These are phyloP conservation scores for Ganoderma meredithae DNA, from an alignment of 1,284 basidiomycete genomes.

Conservation along the genomic window DNA sequence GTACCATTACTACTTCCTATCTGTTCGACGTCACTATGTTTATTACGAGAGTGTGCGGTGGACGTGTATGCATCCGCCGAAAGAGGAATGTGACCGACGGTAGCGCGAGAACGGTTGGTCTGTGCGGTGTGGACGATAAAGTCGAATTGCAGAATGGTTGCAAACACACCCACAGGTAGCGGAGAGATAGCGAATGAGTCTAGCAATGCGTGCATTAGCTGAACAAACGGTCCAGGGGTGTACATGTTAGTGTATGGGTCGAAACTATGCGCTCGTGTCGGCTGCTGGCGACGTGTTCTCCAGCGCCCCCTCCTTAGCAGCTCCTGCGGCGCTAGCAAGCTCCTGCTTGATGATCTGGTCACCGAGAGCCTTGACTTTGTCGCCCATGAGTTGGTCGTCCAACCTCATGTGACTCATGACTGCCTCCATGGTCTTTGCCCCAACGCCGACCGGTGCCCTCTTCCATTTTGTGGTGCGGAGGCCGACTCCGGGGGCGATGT, in stretches of 20 bases:
- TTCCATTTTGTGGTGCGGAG: conserved; percentile 86
- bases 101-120: not conserved
- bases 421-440: conserved; percentile 52
- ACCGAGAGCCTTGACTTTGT: conserved; percentile 47
- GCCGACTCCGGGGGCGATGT: conserved; percentile 88
- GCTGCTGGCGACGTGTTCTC: conserved; percentile 3
- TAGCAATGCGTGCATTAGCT: not conserved
- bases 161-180: not conserved
- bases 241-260: not conserved
- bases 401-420: conserved; percentile 42
- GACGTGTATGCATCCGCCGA: not conserved
- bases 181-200: not conserved
- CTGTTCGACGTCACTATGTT: not conserved
- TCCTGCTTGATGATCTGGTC: conserved; percentile 57
- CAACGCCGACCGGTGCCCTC: conserved; percentile 72
- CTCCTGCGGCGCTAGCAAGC: conserved; percentile 39
- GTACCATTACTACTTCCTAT: conserved; percentile 19
- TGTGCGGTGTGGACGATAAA: not conserved
- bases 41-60: not conserved
- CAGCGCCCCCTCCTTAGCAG: conserved; percentile 25
- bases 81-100: not conserved
- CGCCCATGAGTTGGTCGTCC: conserved; percentile 32
- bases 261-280: not conserved
- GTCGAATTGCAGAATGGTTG: not conserved
- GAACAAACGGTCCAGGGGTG: not conserved